Percentiles rank a stretch among this genome's conserved stretches.
Evolutionary conservation across 495 filamentous ascomycete species (phyloP).

Genomic region (Hypoxylon fragiforme): DNA sequence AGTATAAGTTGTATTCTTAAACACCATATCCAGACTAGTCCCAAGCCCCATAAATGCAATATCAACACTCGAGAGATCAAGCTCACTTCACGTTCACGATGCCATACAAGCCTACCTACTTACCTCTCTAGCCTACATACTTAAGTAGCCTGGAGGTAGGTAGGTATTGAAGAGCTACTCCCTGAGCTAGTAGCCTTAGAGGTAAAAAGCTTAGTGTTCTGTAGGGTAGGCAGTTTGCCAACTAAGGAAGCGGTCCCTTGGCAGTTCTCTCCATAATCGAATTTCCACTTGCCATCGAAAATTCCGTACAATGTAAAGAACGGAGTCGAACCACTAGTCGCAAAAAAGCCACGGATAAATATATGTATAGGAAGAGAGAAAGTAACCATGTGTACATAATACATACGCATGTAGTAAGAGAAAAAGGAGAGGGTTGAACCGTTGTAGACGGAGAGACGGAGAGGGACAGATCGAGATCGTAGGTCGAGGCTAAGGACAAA

Average conservation of each 20-base stretch:
- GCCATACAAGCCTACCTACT: too few species aligned
- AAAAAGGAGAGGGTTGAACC: constrained; percentile 6
- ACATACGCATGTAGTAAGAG: constrained; percentile 13
- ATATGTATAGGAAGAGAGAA: neutral
- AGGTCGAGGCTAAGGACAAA: constrained; percentile 26
- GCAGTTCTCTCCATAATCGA: neutral
- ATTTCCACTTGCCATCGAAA: too few species aligned
- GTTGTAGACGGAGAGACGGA: constrained; percentile 16
- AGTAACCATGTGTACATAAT: neutral
- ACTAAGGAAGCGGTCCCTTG: neutral
- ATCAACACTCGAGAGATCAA: too few species aligned
- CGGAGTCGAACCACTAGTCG: neutral
- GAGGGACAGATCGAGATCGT: constrained; percentile 35
- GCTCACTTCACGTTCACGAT: too few species aligned
- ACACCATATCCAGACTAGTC: constrained; percentile 18
- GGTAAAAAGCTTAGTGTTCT: constrained; percentile 27
- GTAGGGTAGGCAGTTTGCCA: constrained; percentile 4
- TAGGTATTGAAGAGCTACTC: too few species aligned
- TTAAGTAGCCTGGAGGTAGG: too few species aligned
- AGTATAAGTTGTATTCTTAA: too few species aligned
- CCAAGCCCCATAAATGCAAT: constrained; percentile 27
- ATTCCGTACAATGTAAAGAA: too few species aligned
- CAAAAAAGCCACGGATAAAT: neutral
- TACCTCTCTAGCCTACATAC: too few species aligned
- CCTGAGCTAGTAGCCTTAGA: too few species aligned